phyloP scores from a whole-genome alignment of 306 rosid genomes.

The Hippophae gyantsensis region DNA sequence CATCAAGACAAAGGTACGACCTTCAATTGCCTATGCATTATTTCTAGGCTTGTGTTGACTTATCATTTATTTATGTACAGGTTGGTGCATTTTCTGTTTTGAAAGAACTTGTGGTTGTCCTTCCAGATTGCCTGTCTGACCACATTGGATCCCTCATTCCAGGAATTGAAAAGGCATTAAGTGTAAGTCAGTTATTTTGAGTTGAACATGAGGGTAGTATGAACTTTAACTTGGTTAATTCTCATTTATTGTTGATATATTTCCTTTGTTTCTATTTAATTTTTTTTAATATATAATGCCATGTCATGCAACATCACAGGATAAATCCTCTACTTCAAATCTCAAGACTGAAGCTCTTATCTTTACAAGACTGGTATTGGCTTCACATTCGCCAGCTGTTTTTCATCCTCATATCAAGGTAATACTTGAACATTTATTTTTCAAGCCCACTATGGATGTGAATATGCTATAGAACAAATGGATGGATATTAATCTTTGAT shows the following conservation, averaged over 20 bases:
- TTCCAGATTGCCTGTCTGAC: slow-evolving; percentile 96
- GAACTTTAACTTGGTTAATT: no score
- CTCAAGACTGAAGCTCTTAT: slow-evolving; percentile 94
- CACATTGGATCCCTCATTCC: slow-evolving; percentile 98
- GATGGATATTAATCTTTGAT: no score
- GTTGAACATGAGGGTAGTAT: not conserved
- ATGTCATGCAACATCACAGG: slow-evolving; percentile 35
- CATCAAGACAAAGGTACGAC: slow-evolving; percentile 87
- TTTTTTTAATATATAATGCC: not conserved
- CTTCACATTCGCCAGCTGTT: slow-evolving; percentile 89
- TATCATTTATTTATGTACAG: slow-evolving; percentile 34
- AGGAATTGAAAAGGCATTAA: slow-evolving; percentile 93
- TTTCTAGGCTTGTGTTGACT: not conserved
- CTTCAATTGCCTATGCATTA: slow-evolving; percentile 4
- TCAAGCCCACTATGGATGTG: not conserved
- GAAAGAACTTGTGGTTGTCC: slow-evolving; percentile 94
- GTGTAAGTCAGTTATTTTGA: slow-evolving; percentile 37
- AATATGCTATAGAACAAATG: not conserved
- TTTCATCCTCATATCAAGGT: slow-evolving; percentile 94
- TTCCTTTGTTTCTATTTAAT: not conserved
- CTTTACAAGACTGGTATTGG: slow-evolving; percentile 80
- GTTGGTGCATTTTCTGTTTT: slow-evolving; percentile 96
- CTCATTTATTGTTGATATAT: no score
- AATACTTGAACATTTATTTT: slow-evolving; percentile 5
- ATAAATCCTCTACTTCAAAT: slow-evolving; percentile 94